Conservation (phyloP, 225 moss, liverwort and hornwort species). For the Bryoerythrophyllum caledonicum region DNA sequence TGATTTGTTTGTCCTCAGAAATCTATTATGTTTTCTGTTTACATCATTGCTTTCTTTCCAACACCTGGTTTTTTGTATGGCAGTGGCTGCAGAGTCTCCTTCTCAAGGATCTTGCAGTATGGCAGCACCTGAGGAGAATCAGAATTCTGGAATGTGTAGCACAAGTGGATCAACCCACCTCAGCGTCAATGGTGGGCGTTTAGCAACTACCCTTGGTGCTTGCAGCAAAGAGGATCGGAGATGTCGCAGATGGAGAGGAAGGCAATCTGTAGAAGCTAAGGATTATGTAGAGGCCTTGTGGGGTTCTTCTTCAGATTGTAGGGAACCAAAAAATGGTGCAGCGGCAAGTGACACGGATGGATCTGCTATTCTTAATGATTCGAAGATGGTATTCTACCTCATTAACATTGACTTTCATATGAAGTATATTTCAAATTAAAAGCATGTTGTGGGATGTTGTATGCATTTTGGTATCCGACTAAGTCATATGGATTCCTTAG, state of each 20-base stretch:
- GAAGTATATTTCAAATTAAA: neutral
- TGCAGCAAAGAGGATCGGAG: slow-evolving; percentile 35
- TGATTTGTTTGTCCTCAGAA: neutral
- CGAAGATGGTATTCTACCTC: slow-evolving; percentile 34
- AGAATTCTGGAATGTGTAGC: slow-evolving; percentile 61
- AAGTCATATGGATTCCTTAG: neutral
- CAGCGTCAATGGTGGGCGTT: slow-evolving; percentile 37
- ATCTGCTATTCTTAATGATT: slow-evolving; percentile 32
- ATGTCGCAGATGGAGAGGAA: slow-evolving; percentile 63
- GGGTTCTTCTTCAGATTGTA: slow-evolving; percentile 34
- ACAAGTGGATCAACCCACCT: slow-evolving; percentile 63
- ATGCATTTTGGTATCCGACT: neutral
- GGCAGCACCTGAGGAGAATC: slow-evolving; percentile 42
- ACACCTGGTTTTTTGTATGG: slow-evolving; percentile 19
- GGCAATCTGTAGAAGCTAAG: slow-evolving; percentile 34
- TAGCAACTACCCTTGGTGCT: slow-evolving; percentile 35
- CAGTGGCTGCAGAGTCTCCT: slow-evolving; percentile 48
- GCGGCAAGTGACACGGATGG: slow-evolving; percentile 31
- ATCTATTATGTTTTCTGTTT: neutral
- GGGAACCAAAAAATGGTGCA: slow-evolving; percentile 21
- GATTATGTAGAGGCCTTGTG: slow-evolving; percentile 39
- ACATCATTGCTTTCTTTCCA: slow-evolving; percentile 5
- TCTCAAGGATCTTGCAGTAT: slow-evolving; percentile 50
- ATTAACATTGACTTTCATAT: slow-evolving; percentile 9
- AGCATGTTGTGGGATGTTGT: neutral